Conservation (phyloP, 2,329 filamentous ascomycete genomes). For the Xylaria sp. region DNA sequence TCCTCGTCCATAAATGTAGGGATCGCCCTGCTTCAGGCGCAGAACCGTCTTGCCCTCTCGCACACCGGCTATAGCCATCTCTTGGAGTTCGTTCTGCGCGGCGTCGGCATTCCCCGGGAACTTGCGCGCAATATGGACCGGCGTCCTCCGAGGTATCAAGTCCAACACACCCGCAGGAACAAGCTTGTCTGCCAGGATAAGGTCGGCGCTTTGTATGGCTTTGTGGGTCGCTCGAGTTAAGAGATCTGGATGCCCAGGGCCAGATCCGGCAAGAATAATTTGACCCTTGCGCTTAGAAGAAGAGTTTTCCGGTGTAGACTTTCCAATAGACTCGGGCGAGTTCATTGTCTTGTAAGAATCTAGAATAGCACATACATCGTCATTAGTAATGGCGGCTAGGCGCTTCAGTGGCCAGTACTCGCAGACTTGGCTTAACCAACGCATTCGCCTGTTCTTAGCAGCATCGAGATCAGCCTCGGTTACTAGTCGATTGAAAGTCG, state of each 20-base stretch:
- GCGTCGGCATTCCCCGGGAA: slow-evolving; percentile 97
- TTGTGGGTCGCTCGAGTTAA: slow-evolving; percentile 85
- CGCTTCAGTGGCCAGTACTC: slow-evolving; percentile 96
- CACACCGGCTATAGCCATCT: slow-evolving; percentile 77
- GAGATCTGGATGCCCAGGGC: slow-evolving; percentile 91
- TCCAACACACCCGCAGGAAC: slow-evolving; percentile 87
- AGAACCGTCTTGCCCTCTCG: slow-evolving; percentile 80
- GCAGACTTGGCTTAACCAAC: slow-evolving; percentile 96
- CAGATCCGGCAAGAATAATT: slow-evolving; percentile 90
- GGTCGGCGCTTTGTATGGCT: slow-evolving; percentile 77
- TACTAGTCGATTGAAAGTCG: slow-evolving; percentile 86
- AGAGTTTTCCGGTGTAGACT: slow-evolving; percentile 28
- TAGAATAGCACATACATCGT: slow-evolving; percentile 82
- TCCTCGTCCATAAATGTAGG: slow-evolving; percentile 94
- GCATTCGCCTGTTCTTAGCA: slow-evolving; percentile 82
- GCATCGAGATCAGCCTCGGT: slow-evolving; percentile 77
- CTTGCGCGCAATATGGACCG: slow-evolving; percentile 92
- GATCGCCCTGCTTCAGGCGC: slow-evolving; percentile 94
- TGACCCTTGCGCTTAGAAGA: slow-evolving; percentile 62
- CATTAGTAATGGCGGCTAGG: slow-evolving; percentile 81
- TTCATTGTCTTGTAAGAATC: slow-evolving; percentile 68
- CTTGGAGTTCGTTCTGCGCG: slow-evolving; percentile 89
- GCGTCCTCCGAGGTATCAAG: slow-evolving; percentile 88
- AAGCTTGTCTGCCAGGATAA: slow-evolving; percentile 88
- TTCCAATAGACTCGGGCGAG: slow-evolving; percentile 36